A percentile compares a stretch with the other conserved stretches of the same genome.
Evolutionary conservation across 1,139 yeast genomes (phyloP).

Genomic region (Pichia cactophila): DNA sequence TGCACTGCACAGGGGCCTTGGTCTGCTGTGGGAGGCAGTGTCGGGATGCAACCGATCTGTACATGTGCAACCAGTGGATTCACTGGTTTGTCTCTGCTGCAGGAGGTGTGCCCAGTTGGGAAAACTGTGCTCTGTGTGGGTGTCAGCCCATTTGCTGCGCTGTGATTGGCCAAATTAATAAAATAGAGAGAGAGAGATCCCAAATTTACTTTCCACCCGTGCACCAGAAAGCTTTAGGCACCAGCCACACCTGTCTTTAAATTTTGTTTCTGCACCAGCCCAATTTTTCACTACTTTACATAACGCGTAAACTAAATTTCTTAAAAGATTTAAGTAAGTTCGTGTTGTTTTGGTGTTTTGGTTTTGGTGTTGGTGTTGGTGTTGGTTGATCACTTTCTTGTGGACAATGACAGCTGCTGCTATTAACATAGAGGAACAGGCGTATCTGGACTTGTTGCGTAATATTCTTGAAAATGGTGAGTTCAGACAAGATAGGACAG

Average conservation of each 20-base stretch:
- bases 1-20: too few species aligned
- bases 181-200: neutral
- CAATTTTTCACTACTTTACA: too few species aligned
- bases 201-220: neutral
- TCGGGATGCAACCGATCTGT: too few species aligned
- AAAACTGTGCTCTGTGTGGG: too few species aligned
- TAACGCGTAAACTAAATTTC: too few species aligned
- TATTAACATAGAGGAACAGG: slow-evolving; percentile 59
- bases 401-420: neutral
- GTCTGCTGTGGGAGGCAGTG: too few species aligned
- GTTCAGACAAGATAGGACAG: slow-evolving; percentile 89
- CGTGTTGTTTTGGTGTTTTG: neutral
- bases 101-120: neutral
- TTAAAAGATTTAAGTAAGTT: too few species aligned
- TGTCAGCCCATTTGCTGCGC: neutral
- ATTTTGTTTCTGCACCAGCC: too few species aligned
- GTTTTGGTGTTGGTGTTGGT: neutral
- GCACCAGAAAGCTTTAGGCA: neutral
- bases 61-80: too few species aligned
- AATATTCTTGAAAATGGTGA: slow-evolving; percentile 80
- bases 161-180: neutral
- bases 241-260: too few species aligned
- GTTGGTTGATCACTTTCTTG: neutral
- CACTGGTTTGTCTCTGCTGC: neutral
- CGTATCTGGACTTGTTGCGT: slow-evolving; percentile 75